phyloP scores from a whole-genome alignment of 2,329 filamentous ascomycete species.

The Nothomitra cinnamomea region DNA sequence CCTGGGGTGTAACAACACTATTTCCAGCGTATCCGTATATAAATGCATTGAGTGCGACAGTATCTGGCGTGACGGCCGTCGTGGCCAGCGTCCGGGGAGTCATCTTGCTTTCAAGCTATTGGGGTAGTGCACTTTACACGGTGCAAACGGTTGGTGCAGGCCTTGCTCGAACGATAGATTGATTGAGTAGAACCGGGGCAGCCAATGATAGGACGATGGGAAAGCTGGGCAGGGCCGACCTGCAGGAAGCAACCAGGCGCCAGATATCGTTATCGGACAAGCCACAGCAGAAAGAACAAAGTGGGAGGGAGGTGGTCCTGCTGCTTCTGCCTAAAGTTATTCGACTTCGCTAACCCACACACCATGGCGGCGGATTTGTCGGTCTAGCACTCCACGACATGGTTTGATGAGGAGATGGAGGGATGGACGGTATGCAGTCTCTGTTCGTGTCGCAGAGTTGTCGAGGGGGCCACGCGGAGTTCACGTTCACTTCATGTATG shows the following conservation, averaged over 20 bases:
- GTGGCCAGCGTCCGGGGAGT: not conserved
- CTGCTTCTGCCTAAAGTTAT: conserved; percentile 3
- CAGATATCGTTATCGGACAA: conserved; percentile 2
- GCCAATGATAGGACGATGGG: too few species aligned
- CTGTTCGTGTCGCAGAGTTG: too few species aligned
- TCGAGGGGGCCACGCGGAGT: too few species aligned
- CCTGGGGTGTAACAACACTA: conserved; percentile 22
- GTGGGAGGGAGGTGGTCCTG: not conserved
- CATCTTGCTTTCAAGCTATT: not conserved
- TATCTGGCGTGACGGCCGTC: conserved; percentile 21
- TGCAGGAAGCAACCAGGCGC: not conserved
- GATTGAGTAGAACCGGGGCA: too few species aligned
- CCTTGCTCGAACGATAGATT: too few species aligned
- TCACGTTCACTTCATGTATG: too few species aligned
- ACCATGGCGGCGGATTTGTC: not conserved
- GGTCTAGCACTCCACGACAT: too few species aligned
- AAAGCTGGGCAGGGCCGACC: not conserved
- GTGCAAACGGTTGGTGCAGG: too few species aligned
- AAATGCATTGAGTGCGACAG: conserved; percentile 29
- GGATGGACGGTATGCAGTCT: too few species aligned
- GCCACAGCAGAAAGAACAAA: not conserved
- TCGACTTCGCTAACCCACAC: not conserved
- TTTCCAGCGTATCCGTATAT: conserved; percentile 34
- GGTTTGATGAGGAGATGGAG: too few species aligned
- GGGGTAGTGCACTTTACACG: not conserved